Base-by-base conservation (phyloP, 305 asterid species). In the Rubia balearica region DNA sequence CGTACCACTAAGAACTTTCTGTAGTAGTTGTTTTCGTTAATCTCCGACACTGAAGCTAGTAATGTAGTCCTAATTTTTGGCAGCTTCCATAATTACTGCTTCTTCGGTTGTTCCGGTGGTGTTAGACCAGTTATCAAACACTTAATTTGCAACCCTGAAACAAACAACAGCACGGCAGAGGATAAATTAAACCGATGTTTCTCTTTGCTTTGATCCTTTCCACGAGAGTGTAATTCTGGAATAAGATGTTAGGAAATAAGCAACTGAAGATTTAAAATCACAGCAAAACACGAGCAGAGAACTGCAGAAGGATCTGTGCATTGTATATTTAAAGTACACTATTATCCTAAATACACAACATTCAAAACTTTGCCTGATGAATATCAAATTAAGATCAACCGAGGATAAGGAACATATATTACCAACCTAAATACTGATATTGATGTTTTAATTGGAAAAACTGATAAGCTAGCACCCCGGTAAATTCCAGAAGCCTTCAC, bases 21-120 rank as follows among this genome's bases (percentile, higher is more conserved):
- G 38, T 33, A 0, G 62, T 59, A 67, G 51, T 8, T 65, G 8
- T 45, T 21, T 36, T 67, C 77, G 13, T 43, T 17, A 6, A 65
- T 62, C 71, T 80, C 84, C 0, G 89, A 78, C 45, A 75, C 78
- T 19, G 89, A 73, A 7, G 83, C 60, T 33, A 91, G 92, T 79
- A 88, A 77, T 3, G 91, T 87, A 71, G 78, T 68, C 75, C 82
- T 88, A 70, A 81, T 81, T 83, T 77, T 84, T 13, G 89, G 93
- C 85, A 86, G 77, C 38, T 33, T 33, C 38, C 1, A 33, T 33
- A 33, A 33, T 33, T 33, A 2, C 38, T 33, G 38, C 38, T 33
- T 1, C 38, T 33, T 33, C 38, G 38, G 38, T 33, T 33, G 38
- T 33, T 33, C 38, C 38, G 38, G 38, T 33, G 38, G 38, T 33